phyloP scores from a whole-genome alignment of 108 stramenopile species.

The Cyclotella choctawhatcheeana region DNA sequence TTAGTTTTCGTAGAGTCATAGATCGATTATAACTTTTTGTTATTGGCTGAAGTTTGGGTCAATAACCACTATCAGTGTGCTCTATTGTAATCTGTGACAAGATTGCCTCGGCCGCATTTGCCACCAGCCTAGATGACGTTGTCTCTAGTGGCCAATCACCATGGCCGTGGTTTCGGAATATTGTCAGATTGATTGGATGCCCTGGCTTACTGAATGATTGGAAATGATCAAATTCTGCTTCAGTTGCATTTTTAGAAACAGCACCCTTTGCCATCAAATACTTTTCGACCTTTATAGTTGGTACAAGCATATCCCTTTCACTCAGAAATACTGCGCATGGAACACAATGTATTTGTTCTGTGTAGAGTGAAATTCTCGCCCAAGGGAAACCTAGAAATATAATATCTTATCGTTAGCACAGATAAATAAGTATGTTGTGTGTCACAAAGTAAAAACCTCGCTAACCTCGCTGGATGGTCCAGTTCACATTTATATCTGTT shows the following conservation, averaged over 20 bases:
- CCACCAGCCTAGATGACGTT: constrained; percentile 30
- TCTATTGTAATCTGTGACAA: constrained; percentile 29
- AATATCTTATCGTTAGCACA: no score
- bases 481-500: constrained; percentile 83
- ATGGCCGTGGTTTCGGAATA: constrained; percentile 71
- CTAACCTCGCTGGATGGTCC: constrained; percentile 87
- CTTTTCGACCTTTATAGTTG: constrained; percentile 62
- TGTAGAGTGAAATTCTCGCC: constrained; percentile 79
- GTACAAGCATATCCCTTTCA: constrained; percentile 82
- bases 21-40: not conserved
- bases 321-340: constrained; percentile 78
- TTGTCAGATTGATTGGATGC: constrained; percentile 59
- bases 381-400: constrained; percentile 90
- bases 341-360: constrained; percentile 72
- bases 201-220: constrained; percentile 37
- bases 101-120: constrained; percentile 40
- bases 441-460: no score
- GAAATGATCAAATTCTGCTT: constrained; percentile 48
- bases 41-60: not conserved
- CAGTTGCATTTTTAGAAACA: constrained; percentile 53
- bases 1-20: constrained; percentile 10
- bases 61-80: not conserved
- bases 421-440: no score
- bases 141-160: constrained; percentile 57
- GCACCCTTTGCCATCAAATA: constrained; percentile 72